phyloP scores from a whole-genome alignment of 805 yeast genomes.

The Cyberlindnera suaveolens region DNA sequence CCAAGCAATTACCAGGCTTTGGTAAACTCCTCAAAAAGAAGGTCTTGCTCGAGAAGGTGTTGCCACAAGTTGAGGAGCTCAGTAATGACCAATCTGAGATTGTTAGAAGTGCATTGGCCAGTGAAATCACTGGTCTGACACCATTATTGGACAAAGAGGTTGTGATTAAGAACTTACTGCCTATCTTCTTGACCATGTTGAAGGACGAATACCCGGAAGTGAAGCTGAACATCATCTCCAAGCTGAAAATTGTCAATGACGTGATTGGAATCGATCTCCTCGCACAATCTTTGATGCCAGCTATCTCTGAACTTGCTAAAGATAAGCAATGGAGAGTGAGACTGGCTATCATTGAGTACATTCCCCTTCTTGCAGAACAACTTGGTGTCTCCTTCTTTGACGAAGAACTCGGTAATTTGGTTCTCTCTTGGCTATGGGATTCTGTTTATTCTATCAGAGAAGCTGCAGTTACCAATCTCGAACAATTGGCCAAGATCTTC shows the following conservation, averaged over 20 bases:
- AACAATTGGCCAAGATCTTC: conserved; percentile 74
- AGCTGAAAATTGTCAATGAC: conserved; percentile 85
- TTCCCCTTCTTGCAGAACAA: conserved; percentile 90
- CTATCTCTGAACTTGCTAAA: conserved; percentile 91
- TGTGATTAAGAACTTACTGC: conserved; percentile 76
- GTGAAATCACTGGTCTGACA: conserved; percentile 80
- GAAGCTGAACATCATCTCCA: conserved; percentile 86
- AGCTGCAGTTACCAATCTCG: conserved; percentile 86
- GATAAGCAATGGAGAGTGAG: conserved; percentile 98
- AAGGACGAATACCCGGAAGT: conserved; percentile 97
- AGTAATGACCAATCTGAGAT: conserved; percentile 89
- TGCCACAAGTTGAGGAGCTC: conserved; percentile 78
- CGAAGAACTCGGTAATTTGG: conserved; percentile 81
- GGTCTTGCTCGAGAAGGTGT: conserved; percentile 57
- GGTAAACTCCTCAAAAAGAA: conserved; percentile 46
- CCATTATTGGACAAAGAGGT: conserved; percentile 79
- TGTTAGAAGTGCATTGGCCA: conserved; percentile 89
- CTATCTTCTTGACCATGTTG: conserved; percentile 86
- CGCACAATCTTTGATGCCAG: conserved; percentile 86
- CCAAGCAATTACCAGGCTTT: conserved; percentile 83
- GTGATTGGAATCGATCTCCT: conserved; percentile 88
- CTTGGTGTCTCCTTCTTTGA: conserved; percentile 91
- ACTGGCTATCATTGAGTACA: conserved; percentile 92
- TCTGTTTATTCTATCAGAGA: conserved; percentile 93
- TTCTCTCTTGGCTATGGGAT: conserved; percentile 99